Evolutionary conservation across 345 rosid genomes (phyloP).

Genomic region (Arabidopsis arenosa): DNA sequence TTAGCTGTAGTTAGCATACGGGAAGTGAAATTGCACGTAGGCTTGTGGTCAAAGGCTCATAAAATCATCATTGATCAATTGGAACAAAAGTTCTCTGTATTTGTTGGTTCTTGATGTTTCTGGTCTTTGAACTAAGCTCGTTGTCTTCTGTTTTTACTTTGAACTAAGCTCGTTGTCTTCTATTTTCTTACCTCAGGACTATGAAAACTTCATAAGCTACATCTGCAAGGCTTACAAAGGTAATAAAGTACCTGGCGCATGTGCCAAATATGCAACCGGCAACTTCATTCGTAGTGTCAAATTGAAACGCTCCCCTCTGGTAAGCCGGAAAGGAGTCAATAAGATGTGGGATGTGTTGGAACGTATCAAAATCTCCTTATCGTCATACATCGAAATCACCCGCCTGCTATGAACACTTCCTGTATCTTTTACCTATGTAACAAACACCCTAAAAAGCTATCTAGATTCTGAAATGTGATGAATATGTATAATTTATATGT

Average conservation of each 20-base stretch:
- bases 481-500: neutral
- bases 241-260: constrained; percentile 53
- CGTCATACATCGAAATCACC: constrained; percentile 1
- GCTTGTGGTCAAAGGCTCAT: neutral
- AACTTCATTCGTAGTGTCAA: constrained; percentile 29
- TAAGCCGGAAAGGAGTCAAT: constrained; percentile 50
- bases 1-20: constrained; percentile 10
- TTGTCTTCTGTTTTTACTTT: neutral
- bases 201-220: constrained; percentile 75
- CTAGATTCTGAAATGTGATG: neutral
- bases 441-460: constrained; percentile 2
- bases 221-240: constrained; percentile 81
- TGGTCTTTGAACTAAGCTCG: neutral
- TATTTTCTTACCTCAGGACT: constrained; percentile 55
- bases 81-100: constrained; percentile 11
- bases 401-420: constrained; percentile 30
- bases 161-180: neutral
- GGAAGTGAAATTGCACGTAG: neutral
- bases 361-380: constrained; percentile 25
- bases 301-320: constrained; percentile 42
- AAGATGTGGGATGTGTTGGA: constrained; percentile 30
- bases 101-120: neutral
- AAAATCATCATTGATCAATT: neutral
- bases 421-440: neutral
- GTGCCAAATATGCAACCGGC: constrained; percentile 48